Percentiles rank a stretch among this genome's conserved stretches.
phyloP scores from a whole-genome alignment of 805 yeast species.

The Ogataea philodendri region DNA sequence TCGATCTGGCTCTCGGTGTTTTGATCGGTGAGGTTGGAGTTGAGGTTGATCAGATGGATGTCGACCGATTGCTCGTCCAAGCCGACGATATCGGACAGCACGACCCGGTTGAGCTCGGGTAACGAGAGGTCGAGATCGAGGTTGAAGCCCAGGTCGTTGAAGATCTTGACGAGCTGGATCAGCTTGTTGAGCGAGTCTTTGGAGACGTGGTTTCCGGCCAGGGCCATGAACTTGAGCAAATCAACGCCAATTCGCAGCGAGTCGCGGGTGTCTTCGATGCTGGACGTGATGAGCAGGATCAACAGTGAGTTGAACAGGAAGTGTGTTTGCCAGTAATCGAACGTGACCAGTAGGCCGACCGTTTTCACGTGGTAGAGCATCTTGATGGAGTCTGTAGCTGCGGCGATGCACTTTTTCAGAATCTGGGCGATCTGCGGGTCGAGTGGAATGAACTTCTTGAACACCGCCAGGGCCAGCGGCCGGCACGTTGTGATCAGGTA shows the following conservation, averaged over 20 bases:
- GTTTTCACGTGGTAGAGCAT: conserved; percentile 29
- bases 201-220: conserved; percentile 30
- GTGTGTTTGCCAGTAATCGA: conserved; percentile 42
- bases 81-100: conserved; percentile 8
- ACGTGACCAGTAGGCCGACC: conserved; percentile 33
- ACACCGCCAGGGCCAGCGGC: conserved; percentile 36
- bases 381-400: conserved; percentile 34
- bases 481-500: conserved; percentile 36
- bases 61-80: conserved; percentile 12
- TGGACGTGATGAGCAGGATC: conserved; percentile 28
- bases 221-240: conserved; percentile 29
- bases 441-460: conserved; percentile 28
- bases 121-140: conserved; percentile 16
- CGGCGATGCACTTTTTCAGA: conserved; percentile 30
- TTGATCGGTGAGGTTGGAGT: conserved; percentile 18
- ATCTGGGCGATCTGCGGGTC: conserved; percentile 28
- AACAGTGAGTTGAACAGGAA: conserved; percentile 37
- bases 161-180: conserved; percentile 22
- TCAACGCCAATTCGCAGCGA: conserved; percentile 24
- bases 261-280: conserved; percentile 12
- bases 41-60: conserved; percentile 15
- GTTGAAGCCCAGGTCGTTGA: conserved; percentile 21
- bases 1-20: conserved; percentile 18
- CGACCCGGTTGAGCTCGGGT: conserved; percentile 14
- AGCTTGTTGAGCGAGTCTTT: conserved; percentile 28